Conservation (phyloP, 2,329 filamentous ascomycete species). For the Fusarium sp. region DNA sequence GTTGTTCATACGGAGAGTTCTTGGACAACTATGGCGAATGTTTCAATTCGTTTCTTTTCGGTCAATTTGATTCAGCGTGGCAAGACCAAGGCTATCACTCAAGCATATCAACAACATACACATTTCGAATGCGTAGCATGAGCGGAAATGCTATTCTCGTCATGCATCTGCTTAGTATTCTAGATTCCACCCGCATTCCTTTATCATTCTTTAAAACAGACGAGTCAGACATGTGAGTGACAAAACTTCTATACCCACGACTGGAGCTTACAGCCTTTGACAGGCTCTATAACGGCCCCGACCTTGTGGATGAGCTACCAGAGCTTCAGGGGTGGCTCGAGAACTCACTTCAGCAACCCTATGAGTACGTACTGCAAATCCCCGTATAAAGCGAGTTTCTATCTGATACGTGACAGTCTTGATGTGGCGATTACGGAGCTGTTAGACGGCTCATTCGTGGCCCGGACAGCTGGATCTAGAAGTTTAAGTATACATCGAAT, state of each 20-base stretch:
- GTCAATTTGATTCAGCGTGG: neutral
- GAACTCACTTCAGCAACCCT: neutral
- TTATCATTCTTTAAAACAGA: neutral
- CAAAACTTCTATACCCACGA: neutral
- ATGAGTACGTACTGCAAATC: no score
- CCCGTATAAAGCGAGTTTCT: neutral
- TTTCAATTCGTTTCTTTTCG: neutral
- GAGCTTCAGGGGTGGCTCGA: neutral
- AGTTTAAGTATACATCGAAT: neutral
- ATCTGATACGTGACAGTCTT: neutral
- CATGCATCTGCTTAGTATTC: neutral
- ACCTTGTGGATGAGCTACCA: neutral
- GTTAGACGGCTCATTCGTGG: neutral
- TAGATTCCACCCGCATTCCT: neutral
- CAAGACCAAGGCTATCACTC: neutral
- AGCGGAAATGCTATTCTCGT: neutral
- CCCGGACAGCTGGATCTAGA: neutral
- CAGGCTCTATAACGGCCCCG: neutral
- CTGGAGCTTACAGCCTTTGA: neutral
- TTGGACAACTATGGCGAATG: neutral
- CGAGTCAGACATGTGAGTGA: neutral
- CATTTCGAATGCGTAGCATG: neutral
- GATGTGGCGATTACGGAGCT: neutral
- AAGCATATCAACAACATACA: neutral
- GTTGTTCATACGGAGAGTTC: neutral